Evolutionary conservation across 768 basidiomycete species (phyloP).

Genomic region (Lentinula raphanica): DNA sequence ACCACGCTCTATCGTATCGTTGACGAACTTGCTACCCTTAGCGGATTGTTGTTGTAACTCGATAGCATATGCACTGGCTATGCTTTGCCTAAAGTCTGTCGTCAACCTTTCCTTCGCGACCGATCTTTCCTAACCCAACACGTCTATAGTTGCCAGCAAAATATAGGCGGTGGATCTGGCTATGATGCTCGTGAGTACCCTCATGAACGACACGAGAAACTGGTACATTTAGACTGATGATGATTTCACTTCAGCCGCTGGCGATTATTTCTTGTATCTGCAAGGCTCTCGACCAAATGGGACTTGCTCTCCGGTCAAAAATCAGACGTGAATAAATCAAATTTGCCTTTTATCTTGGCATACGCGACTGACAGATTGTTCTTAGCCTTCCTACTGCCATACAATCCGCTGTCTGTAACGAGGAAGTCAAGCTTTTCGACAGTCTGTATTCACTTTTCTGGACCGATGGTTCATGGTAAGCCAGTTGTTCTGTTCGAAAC

Average conservation of each 20-base stretch:
- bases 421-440: slow-evolving; percentile 16
- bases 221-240: neutral
- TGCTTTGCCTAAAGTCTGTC: slow-evolving; percentile 23
- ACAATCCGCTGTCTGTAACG: slow-evolving; percentile 19
- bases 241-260: neutral
- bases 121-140: neutral
- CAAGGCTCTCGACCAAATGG: slow-evolving; percentile 9
- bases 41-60: slow-evolving; percentile 23
- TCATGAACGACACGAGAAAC: neutral
- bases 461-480: slow-evolving; percentile 17
- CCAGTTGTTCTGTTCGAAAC: too few relatives aligned
- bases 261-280: neutral
- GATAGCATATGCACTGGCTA: slow-evolving; percentile 19
- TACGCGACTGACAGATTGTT: neutral
- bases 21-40: neutral
- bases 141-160: slow-evolving; percentile 17
- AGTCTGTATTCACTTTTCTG: slow-evolving; percentile 14
- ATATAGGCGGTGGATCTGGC: slow-evolving; percentile 10
- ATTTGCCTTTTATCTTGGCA: neutral
- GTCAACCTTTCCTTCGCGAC: neutral
- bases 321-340: slow-evolving; percentile 13
- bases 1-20: neutral
- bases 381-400: slow-evolving; percentile 14
- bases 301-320: slow-evolving; percentile 14
- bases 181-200: slow-evolving; percentile 11